phyloP scores from a whole-genome alignment of 176 grass and related monocot species.

The Zizania latifolia region DNA sequence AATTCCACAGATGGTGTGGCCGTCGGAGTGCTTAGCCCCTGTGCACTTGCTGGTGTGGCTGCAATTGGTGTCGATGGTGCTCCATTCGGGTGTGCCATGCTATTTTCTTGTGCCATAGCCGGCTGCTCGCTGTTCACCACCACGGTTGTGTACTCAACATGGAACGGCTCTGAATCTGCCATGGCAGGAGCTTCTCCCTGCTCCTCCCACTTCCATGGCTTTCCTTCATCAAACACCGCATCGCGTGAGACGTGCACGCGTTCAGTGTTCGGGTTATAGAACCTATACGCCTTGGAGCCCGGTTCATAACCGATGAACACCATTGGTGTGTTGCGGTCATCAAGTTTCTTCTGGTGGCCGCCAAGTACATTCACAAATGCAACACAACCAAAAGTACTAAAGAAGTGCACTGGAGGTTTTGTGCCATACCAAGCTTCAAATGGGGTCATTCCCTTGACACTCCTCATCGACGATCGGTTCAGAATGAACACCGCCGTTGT shows the following conservation, averaged over 20 bases:
- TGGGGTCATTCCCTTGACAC: no score
- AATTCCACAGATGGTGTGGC: accelerated
- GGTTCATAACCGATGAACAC: background rate
- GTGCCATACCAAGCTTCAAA: no score
- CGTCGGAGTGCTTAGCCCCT: background rate
- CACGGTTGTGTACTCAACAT: no score
- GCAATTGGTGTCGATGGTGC: no score
- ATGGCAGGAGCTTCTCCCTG: accelerated
- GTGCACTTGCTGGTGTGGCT: background rate
- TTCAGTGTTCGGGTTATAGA: background rate
- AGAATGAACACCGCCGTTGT: background rate
- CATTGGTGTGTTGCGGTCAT: background rate
- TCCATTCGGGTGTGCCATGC: accelerated
- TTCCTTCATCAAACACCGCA: background rate
- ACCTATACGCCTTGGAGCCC: accelerated
- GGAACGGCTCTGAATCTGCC: accelerated
- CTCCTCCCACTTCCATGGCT: background rate
- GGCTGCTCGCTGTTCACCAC: no score
- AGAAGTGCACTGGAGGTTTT: no score
- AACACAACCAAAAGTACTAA: no score
- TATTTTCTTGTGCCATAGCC: no score
- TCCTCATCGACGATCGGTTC: no score
- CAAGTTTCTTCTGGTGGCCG: accelerated
- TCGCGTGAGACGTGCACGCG: no score
- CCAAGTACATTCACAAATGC: accelerated